Percentiles rank a stretch among this genome's conserved stretches.
These are phyloP conservation scores for Gentiana macrophylla DNA, from an alignment of 257 asterid species.

Conservation along the genomic window DNA sequence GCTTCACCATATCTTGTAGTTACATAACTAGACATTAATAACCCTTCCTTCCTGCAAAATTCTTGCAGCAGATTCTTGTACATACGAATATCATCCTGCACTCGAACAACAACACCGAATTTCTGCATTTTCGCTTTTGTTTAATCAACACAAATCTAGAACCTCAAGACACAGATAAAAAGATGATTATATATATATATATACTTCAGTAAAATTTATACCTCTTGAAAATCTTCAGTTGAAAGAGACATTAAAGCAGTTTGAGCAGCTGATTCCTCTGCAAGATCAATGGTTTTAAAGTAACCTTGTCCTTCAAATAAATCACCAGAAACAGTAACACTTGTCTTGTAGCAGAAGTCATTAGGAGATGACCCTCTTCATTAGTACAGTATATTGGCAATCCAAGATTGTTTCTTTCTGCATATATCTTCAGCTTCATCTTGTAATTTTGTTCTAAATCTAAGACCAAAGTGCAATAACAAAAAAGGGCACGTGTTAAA, in stretches of 20 bases:
- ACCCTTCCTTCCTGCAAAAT: conserved; percentile 20
- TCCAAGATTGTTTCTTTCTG: conserved; percentile 21
- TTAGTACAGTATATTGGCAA: conserved; percentile 12
- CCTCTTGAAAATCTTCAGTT: conserved; percentile 24
- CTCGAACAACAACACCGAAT: too few species aligned
- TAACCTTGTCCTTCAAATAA: conserved; percentile 17
- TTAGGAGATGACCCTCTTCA: conserved; percentile 7
- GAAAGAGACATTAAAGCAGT: conserved; percentile 26
- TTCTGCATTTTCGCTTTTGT: too few species aligned
- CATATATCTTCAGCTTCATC: conserved; percentile 30
- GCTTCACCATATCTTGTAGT: conserved; percentile 13
- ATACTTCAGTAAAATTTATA: conserved; percentile 4
- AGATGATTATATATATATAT: neutral
- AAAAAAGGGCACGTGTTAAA: too few species aligned
- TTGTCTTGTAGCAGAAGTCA: conserved; percentile 19
- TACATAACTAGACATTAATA: conserved; percentile 22
- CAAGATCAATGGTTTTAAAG: conserved; percentile 20
- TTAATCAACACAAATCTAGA: neutral
- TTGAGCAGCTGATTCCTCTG: conserved; percentile 36
- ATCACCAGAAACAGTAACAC: conserved; percentile 16
- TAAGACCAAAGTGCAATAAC: neutral
- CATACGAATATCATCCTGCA: conserved; percentile 14
- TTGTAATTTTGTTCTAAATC: conserved; percentile 17
- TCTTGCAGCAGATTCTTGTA: conserved; percentile 37
- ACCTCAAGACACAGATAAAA: too few species aligned